phyloP scores from a whole-genome alignment of 1,139 yeast genomes.

The Hemisphaericaspora xylanilytica region DNA sequence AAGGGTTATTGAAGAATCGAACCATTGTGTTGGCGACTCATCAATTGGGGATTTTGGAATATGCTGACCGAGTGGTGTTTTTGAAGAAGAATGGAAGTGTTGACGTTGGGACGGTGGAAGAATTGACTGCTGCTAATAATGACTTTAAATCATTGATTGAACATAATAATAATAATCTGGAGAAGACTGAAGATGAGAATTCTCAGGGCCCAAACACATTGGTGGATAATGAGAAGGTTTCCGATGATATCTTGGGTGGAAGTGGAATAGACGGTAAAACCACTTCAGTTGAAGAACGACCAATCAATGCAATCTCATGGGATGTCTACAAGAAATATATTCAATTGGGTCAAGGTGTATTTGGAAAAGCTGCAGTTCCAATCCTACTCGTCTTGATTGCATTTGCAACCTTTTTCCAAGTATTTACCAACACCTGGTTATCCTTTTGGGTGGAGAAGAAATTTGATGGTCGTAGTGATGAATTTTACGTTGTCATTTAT shows the following conservation, averaged over 20 bases:
- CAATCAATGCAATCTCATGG: constrained; percentile 41
- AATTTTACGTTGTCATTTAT: constrained; percentile 33
- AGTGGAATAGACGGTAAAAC: constrained; percentile 22
- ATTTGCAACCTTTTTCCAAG: constrained; percentile 36
- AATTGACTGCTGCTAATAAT: constrained; percentile 24
- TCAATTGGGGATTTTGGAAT: constrained; percentile 32
- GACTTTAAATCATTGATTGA: constrained; percentile 29
- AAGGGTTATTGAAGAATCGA: constrained; percentile 27
- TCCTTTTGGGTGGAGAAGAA: constrained; percentile 36
- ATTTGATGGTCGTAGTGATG: constrained; percentile 22
- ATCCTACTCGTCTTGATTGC: constrained; percentile 37
- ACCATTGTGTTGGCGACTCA: constrained; percentile 40
- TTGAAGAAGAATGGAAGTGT: constrained; percentile 35
- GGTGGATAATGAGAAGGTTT: neutral
- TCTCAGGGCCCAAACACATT: constrained; percentile 21
- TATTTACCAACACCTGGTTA: constrained; percentile 43
- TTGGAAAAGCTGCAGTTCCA: constrained; percentile 29
- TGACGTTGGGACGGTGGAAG: constrained; percentile 32
- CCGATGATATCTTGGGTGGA: constrained; percentile 18
- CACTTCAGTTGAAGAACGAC: constrained; percentile 37
- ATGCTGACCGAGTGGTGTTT: constrained; percentile 33
- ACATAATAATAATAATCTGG: constrained; percentile 19
- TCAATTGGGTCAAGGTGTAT: constrained; percentile 40
- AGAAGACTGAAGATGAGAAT: constrained; percentile 12
- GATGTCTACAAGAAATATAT: constrained; percentile 36